Evolutionary conservation across 192 early-diverging fungal species (phyloP).

Genomic region (Coemansia sp.): DNA sequence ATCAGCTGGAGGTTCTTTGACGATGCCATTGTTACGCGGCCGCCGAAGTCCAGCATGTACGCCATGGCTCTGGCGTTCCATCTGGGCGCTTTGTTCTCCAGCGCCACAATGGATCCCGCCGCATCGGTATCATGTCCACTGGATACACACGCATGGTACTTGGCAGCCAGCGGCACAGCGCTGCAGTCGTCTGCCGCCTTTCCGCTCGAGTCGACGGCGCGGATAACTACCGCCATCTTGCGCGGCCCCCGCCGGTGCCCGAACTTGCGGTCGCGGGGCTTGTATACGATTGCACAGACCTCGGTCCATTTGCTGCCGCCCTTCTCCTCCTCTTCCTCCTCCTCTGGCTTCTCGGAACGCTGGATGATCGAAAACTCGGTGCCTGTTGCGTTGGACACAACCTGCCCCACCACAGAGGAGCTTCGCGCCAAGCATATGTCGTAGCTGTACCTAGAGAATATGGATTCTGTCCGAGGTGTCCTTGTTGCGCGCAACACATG

Average conservation of each 20-base stretch:
- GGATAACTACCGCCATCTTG: slow-evolving; percentile 84
- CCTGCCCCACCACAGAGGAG: slow-evolving; percentile 18
- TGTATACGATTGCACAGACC: slow-evolving; percentile 68
- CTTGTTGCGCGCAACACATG: slow-evolving; percentile 1
- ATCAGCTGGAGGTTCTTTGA: slow-evolving; percentile 99
- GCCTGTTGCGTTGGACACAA: slow-evolving; percentile 77
- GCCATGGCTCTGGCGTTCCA: slow-evolving; percentile 89
- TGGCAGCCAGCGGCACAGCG: not conserved
- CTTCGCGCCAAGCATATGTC: not conserved
- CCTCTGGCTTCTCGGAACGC: slow-evolving; percentile 34
- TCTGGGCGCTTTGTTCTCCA: slow-evolving; percentile 91
- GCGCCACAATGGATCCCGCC: slow-evolving; percentile 50
- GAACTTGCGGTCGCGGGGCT: slow-evolving; percentile 63
- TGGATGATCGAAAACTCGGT: slow-evolving; percentile 79
- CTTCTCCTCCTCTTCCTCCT: slow-evolving; percentile 11
- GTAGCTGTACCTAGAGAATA: not conserved
- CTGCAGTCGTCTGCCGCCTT: not conserved
- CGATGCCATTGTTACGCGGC: slow-evolving; percentile 80
- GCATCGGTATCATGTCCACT: slow-evolving; percentile 25
- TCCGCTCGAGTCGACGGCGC: slow-evolving; percentile 18
- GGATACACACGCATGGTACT: slow-evolving; percentile 1
- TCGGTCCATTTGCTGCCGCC: slow-evolving; percentile 12
- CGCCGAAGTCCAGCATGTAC: slow-evolving; percentile 93
- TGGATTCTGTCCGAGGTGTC: not conserved
- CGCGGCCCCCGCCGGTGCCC: slow-evolving; percentile 89